phyloP scores from a whole-genome alignment of 148 eudicot genomes.

The Fagopyrum homotropicum region DNA sequence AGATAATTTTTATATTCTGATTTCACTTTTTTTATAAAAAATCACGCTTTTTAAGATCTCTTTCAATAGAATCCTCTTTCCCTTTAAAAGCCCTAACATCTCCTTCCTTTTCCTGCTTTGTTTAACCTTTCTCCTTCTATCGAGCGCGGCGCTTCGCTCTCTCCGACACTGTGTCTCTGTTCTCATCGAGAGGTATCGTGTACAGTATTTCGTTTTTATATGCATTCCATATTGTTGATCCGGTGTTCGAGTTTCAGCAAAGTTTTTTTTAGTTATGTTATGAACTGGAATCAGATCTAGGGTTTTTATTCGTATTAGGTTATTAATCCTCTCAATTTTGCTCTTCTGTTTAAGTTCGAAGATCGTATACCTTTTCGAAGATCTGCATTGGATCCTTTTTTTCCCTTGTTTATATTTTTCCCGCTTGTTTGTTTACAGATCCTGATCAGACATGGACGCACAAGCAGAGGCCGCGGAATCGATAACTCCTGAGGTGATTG shows the following conservation, averaged over 20 bases:
- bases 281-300: background rate
- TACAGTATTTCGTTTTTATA: background rate
- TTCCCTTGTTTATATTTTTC: background rate
- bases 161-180: constrained; percentile 12
- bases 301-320: background rate
- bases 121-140: background rate
- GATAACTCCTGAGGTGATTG: constrained; percentile 31
- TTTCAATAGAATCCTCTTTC: constrained; percentile 5
- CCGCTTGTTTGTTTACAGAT: background rate
- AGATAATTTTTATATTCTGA: background rate
- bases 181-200: constrained; percentile 5
- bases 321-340: background rate
- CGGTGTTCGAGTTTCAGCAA: background rate
- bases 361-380: background rate
- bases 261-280: background rate
- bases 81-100: constrained; percentile 5
- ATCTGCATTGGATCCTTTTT: background rate
- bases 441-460: constrained; percentile 43
- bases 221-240: background rate
- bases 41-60: background rate
- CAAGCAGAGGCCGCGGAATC: constrained; percentile 15
- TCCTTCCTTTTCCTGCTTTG: background rate
- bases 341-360: background rate
- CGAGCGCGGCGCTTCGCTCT: constrained; percentile 15
- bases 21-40: background rate